Evolutionary conservation across 2,329 filamentous ascomycete species (phyloP), one percentile per base, ranked within the genome.

Genomic region (Dothistroma pini): DNA sequence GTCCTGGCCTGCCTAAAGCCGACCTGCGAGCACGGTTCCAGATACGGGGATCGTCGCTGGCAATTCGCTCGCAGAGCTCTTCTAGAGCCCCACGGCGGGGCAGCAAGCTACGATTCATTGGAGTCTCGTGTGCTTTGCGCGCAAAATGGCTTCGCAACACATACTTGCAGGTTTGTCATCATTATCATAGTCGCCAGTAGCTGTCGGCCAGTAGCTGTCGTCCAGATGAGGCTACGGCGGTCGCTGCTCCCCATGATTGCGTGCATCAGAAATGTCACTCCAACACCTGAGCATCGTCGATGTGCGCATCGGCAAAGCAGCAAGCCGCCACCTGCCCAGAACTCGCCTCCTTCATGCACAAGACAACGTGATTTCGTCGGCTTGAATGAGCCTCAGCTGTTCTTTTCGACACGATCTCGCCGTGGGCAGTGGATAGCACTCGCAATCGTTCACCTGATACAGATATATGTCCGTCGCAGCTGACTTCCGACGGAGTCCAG

Each of bases 271-370:
- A 44, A 8, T 35, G 31, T 53, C 51, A n/a, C 31, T 53, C 16
- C 50, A 57, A 59, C 52, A 56, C 56, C 57, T 62, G 51, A 57
- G 56, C 64, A 66, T 66, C 64, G 59, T 62, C 64, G 64, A 64
- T 66, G 64, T 35, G 44, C 54, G 51, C 55, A 61, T 57, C 48
- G 16, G 9, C 16, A 29, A 51, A 12, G 48, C 29, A 47, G 55
- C 55, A 51, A 51, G 58, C 58, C 58, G 50, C 58, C 41, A 19
- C 16, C n/a, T n/a, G 9, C 21, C 19, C n/a, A 53, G 22, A n/a
- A n/a, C 35, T 29, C 51, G 16, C 31, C 31, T 35, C 25, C 9
- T 53, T 53, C n/a, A 53, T 53, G 58, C 54, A 54, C 50, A 31
- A 47, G 50, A 58, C 49, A 53, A 54, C 29, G 57, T 54, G 57